Base-by-base conservation (phyloP, 495 filamentous ascomycete species). In the Xylaria curta region DNA sequence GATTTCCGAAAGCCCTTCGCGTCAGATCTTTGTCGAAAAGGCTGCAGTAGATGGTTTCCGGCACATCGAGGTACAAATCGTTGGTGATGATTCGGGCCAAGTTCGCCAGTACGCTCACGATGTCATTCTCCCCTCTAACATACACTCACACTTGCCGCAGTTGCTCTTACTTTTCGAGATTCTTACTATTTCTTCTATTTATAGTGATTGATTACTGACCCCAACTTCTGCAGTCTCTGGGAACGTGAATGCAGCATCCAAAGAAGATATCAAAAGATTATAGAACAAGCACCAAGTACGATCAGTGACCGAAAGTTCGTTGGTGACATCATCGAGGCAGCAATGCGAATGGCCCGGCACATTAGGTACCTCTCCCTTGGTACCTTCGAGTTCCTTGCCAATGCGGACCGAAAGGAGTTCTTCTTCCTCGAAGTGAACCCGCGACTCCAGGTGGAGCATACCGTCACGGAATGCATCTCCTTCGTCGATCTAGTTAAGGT, bases 361-460 rank as follows among this genome's bases (percentile, higher is more conserved):
- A 77, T 91, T 24, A 79, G 82, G n/a, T 90, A 91, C 69, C 82
- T 79, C 26, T 86, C 83, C 15, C 86, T 87, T 12, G 89, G 89
- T 0, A 91, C 89, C 0, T 83, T 91, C 24, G 89, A 91, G 73
- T 91, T 85, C 72, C 81, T 91, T 8, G 87, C 90, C 15, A 85
- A 89, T 71, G 79, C 83, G 82, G 74, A 79, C 78, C 5, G 81
- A 10, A 83, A 81, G 4, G 81, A 85, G 17, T 89, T 89, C 78
- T 91, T 86, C 76, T 91, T 91, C 67, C 82, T 91, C 7, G 89
- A 91, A 73, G 87, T 91, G 82, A 91, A 91, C 73, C 89, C 89
- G 0, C 78, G 89, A 28, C 79, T 91, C 6, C 89, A 91, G 72
- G 89, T 91, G 24, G 89, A 91, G 77, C 89, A 91, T 76, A 85